Evolutionary conservation across 2,329 filamentous ascomycete genomes (phyloP).

Genomic region (Blastomyces parvus): DNA sequence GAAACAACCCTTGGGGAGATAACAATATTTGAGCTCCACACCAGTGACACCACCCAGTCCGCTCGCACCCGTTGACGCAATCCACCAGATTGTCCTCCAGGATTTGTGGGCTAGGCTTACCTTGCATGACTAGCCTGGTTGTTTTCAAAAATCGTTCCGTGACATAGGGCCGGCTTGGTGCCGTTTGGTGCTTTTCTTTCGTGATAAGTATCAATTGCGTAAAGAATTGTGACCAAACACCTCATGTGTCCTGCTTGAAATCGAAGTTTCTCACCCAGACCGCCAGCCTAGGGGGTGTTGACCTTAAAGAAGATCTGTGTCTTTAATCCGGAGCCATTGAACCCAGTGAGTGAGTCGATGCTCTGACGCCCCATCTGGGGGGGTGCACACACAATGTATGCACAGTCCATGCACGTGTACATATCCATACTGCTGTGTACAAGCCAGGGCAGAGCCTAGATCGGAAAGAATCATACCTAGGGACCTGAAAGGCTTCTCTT

Average conservation of each 20-base stretch:
- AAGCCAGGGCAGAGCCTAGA: not conserved
- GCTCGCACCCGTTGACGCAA: not conserved
- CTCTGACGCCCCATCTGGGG: not conserved
- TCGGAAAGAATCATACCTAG: not conserved
- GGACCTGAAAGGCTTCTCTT: not conserved
- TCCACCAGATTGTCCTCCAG: not conserved
- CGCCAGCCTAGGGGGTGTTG: not conserved
- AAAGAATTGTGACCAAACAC: not conserved
- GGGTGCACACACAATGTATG: not conserved
- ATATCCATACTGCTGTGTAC: not conserved
- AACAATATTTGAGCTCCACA: not conserved
- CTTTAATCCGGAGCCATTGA: not conserved
- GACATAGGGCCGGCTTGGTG: not conserved
- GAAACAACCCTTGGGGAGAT: not conserved
- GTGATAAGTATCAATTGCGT: not conserved
- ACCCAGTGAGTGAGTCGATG: not conserved
- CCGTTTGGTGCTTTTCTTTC: not conserved
- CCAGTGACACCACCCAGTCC: not conserved
- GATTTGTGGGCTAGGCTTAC: slow-evolving; percentile 3
- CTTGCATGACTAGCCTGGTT: not conserved
- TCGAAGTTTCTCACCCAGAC: not conserved
- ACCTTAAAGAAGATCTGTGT: not conserved
- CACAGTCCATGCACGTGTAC: too few species aligned
- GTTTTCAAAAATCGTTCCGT: not conserved
- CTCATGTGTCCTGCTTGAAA: not conserved